Evolutionary conservation across 139 green algal species (phyloP).

Genomic region (Picochlorum sp.): DNA sequence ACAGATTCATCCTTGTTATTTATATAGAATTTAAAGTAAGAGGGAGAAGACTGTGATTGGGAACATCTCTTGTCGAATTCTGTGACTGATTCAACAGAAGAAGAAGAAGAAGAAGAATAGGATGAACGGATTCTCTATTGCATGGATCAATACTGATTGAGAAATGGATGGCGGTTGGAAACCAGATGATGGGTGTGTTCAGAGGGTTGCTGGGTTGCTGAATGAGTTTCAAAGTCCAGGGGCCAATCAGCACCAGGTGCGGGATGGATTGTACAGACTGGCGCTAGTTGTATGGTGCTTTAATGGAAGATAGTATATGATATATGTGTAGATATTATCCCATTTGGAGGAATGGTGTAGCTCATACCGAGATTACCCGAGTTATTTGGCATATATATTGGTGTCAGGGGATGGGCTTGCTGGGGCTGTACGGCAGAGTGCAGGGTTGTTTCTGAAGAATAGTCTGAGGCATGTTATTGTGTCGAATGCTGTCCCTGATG

Average conservation of each 20-base stretch:
- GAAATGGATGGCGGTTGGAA: conserved; percentile 13
- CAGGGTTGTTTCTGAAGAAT: conserved; percentile 94
- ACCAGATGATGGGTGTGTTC: conserved; percentile 34
- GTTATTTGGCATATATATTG: conserved; percentile 90
- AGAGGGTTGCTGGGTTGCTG: conserved; percentile 70
- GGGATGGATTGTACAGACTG: background rate
- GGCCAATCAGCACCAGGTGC: conserved; percentile 66
- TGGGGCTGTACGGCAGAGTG: conserved; percentile 78
- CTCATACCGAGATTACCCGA: conserved; percentile 84
- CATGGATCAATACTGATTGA: background rate
- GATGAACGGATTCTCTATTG: too few species aligned
- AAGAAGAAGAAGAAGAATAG: too few species aligned
- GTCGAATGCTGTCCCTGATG: background rate
- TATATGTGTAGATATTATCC: conserved; percentile 61
- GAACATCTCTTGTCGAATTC: too few species aligned
- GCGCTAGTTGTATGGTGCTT: background rate
- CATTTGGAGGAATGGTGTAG: conserved; percentile 67
- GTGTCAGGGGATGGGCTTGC: conserved; percentile 50
- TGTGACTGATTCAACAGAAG: too few species aligned
- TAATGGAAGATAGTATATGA: background rate
- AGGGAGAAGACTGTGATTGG: too few species aligned
- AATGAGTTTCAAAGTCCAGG: conserved; percentile 69
- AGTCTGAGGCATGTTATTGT: conserved; percentile 48
- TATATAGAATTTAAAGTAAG: too few species aligned
- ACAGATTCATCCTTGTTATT: too few species aligned